Evolutionary conservation across 306 rosid species (phyloP).

Genomic region (Begonia fuchsioides): DNA sequence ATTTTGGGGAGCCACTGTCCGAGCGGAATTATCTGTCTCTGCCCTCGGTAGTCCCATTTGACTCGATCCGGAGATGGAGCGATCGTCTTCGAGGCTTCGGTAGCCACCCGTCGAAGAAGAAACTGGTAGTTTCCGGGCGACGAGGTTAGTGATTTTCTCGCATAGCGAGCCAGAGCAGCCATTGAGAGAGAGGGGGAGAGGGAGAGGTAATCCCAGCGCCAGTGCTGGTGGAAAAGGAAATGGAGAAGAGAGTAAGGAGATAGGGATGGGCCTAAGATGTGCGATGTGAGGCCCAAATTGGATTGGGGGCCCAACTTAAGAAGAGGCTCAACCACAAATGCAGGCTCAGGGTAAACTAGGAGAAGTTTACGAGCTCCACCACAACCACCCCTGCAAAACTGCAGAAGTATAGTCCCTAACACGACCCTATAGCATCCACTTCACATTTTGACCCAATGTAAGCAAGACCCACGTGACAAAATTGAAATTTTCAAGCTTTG

Average conservation of each 20-base stretch:
- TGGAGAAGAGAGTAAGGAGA: too few species aligned
- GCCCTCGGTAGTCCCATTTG: constrained; percentile 97
- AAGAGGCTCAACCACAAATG: too few species aligned
- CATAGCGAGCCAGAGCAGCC: constrained; percentile 65
- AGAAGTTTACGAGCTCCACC: too few species aligned
- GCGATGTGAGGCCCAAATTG: too few species aligned
- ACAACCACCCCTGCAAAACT: constrained; percentile 43
- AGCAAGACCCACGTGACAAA: constrained; percentile 59
- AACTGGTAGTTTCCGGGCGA: constrained; percentile 14
- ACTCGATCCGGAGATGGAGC: constrained; percentile 63
- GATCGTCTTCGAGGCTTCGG: constrained; percentile 38
- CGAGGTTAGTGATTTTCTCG: constrained; percentile 43
- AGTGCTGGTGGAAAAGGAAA: too few species aligned
- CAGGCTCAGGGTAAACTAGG: too few species aligned
- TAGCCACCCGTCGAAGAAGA: constrained; percentile 27
- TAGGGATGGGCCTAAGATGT: too few species aligned
- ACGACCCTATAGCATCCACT: constrained; percentile 98
- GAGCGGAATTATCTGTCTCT: constrained; percentile 70
- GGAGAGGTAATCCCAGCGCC: constrained; percentile 4
- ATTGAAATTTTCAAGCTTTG: too few species aligned
- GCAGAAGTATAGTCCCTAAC: constrained; percentile 82
- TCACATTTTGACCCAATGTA: constrained; percentile 72
- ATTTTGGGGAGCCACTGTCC: constrained; percentile 92
- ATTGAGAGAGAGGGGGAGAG: constrained; percentile 6
- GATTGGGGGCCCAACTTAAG: too few species aligned